Conservation (phyloP, 2,329 filamentous ascomycete genomes). For the Fusarium solani-melongenae region DNA sequence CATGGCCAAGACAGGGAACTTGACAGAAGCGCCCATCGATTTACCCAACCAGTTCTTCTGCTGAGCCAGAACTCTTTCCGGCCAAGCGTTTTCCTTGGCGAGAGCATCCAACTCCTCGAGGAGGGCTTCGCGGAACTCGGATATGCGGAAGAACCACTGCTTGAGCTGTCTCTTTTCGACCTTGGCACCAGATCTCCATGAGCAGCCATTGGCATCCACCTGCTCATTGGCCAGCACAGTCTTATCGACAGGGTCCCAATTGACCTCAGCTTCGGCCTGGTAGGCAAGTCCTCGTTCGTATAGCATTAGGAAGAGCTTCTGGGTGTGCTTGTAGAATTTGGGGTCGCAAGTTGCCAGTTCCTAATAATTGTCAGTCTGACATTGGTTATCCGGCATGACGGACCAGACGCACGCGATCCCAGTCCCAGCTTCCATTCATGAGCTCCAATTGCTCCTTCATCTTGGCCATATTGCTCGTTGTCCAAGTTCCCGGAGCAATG, state of each 20-base stretch:
- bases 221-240: constrained; percentile 94
- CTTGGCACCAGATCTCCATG: constrained; percentile 88
- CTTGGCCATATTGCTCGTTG: constrained; percentile 78
- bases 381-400: no score
- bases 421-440: constrained; percentile 88
- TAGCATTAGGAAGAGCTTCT: constrained; percentile 84
- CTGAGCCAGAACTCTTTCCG: constrained; percentile 83
- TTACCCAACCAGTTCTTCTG: constrained; percentile 91
- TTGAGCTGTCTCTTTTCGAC: constrained; percentile 83
- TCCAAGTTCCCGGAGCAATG: constrained; percentile 83
- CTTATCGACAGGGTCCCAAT: constrained; percentile 90
- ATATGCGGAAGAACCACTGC: constrained; percentile 93
- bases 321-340: constrained; percentile 89
- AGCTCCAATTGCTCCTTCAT: constrained; percentile 85
- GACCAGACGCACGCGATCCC: constrained; percentile 76
- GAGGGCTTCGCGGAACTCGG: constrained; percentile 78
- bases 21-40: constrained; percentile 77
- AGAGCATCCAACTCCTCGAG: constrained; percentile 77
- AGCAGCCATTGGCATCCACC: constrained; percentile 85
- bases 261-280: constrained; percentile 84
- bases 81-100: constrained; percentile 75
- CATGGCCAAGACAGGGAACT: constrained; percentile 70
- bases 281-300: constrained; percentile 81
- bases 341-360: constrained; percentile 88
- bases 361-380: constrained; percentile 55